Percentiles rank a stretch among this genome's conserved stretches.
These are phyloP conservation scores for Dillenia turbinata DNA, from an alignment of 164 flowering plant species.

Conservation along the genomic window DNA sequence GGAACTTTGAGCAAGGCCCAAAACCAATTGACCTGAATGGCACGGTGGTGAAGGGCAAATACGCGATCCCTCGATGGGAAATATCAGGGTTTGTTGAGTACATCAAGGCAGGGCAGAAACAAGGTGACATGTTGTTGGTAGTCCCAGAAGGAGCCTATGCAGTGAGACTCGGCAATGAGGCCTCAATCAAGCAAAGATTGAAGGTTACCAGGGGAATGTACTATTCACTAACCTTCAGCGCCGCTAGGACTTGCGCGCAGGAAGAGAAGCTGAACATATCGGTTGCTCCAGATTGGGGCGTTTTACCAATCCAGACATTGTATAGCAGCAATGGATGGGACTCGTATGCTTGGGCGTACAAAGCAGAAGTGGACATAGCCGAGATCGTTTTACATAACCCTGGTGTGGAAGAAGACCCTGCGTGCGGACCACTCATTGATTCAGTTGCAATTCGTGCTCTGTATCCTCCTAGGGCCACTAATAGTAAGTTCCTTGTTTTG, in stretches of 20 bases:
- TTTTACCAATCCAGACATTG: conserved; percentile 71
- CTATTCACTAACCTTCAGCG: conserved; percentile 67
- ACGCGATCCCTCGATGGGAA: conserved; percentile 66
- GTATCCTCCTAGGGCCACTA: conserved; percentile 61
- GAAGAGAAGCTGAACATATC: conserved; percentile 68
- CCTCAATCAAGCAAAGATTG: conserved; percentile 59
- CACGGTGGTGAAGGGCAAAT: conserved; percentile 34
- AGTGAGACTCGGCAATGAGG: conserved; percentile 79
- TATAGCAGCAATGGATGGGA: conserved; percentile 88
- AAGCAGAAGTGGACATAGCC: conserved; percentile 25
- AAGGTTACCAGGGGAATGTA: conserved; percentile 49
- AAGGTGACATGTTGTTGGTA: conserved; percentile 80
- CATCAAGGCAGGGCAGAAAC: conserved; percentile 72
- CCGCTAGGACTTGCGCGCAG: conserved; percentile 83
- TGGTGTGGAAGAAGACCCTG: conserved; percentile 91
- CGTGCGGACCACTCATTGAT: conserved; percentile 94
- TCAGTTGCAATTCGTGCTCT: conserved; percentile 60
- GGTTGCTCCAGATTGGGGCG: conserved; percentile 59
- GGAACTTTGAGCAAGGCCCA: conserved; percentile 70
- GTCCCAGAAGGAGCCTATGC: conserved; percentile 78
- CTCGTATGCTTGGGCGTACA: conserved; percentile 65
- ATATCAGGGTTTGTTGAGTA: conserved; percentile 69
- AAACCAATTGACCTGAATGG: conserved; percentile 52
- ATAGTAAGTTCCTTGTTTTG: conserved; percentile 40
- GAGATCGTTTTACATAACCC: conserved; percentile 72